Conservation (phyloP, 2,329 filamentous ascomycete genomes). For the Canariomyces notabilis region DNA sequence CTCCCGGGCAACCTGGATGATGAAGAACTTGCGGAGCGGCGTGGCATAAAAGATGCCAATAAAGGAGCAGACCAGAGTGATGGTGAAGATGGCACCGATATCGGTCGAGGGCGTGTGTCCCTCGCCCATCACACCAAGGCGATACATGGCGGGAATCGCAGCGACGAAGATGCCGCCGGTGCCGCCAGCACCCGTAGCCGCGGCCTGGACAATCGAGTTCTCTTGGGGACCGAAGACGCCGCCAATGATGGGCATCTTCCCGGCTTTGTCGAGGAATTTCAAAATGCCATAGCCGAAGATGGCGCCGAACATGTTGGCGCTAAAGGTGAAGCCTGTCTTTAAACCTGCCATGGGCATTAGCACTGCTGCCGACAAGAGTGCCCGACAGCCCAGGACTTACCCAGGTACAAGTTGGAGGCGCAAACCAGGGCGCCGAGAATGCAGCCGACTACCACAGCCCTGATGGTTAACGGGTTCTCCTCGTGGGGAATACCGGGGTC, state of each 20-base stretch:
- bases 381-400: constrained; percentile 33
- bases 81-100: constrained; percentile 44
- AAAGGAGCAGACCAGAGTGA: constrained; percentile 48
- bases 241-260: constrained; percentile 47
- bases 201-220: constrained; percentile 40
- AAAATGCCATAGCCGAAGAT: constrained; percentile 54
- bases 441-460: constrained; percentile 48
- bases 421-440: constrained; percentile 51
- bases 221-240: constrained; percentile 52
- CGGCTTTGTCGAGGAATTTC: constrained; percentile 40
- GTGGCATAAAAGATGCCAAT: constrained; percentile 51
- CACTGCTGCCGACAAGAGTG: constrained; percentile 7
- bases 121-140: constrained; percentile 41
- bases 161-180: constrained; percentile 51
- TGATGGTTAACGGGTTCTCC: constrained; percentile 44
- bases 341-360: constrained; percentile 31
- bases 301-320: constrained; percentile 42
- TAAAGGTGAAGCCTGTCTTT: constrained; percentile 43
- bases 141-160: constrained; percentile 52
- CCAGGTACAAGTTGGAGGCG: constrained; percentile 54
- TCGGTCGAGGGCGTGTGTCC: constrained; percentile 39
- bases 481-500: constrained; percentile 31
- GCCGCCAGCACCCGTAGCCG: constrained; percentile 51
- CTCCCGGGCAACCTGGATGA: constrained; percentile 51
- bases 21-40: constrained; percentile 52